Evolutionary conservation across 768 basidiomycete species (phyloP).

Genomic region (Macrolepiota fuliginosa): DNA sequence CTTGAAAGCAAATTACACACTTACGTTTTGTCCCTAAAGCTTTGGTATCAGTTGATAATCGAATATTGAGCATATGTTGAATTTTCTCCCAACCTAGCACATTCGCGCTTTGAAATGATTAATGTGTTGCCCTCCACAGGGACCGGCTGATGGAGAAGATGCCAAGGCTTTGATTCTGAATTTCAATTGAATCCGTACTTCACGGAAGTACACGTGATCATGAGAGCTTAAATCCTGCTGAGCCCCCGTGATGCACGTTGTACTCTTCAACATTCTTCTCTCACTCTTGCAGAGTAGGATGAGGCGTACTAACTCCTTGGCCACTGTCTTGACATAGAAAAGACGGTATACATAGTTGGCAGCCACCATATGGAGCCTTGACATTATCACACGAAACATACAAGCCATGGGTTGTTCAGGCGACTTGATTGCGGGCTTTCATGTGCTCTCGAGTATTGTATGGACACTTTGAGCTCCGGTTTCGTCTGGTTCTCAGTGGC

Average conservation of each 20-base stretch:
- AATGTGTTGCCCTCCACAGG: too few relatives aligned
- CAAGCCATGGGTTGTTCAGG: not conserved
- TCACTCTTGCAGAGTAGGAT: not conserved
- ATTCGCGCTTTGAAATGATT: too few relatives aligned
- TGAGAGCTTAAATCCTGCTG: not conserved
- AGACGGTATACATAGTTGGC: not conserved
- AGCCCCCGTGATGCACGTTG: not conserved
- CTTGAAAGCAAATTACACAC: constrained; percentile 32
- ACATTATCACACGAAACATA: not conserved
- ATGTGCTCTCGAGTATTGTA: not conserved
- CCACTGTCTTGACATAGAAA: too few relatives aligned
- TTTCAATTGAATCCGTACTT: not conserved
- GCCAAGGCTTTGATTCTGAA: not conserved
- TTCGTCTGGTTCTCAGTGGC: not conserved
- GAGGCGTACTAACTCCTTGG: too few relatives aligned
- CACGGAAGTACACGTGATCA: not conserved
- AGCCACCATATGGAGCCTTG: not conserved
- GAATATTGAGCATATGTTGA: not conserved
- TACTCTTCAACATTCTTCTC: not conserved
- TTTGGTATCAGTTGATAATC: not conserved
- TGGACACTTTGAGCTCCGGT: not conserved
- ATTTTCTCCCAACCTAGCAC: too few relatives aligned
- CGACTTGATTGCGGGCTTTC: not conserved
- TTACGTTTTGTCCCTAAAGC: constrained; percentile 24
- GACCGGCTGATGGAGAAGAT: not conserved